A percentile compares a stretch with the other conserved stretches of the same genome.
Evolutionary conservation across 257 asterid genomes (phyloP).

Genomic region (Gardenia jasminoides): DNA sequence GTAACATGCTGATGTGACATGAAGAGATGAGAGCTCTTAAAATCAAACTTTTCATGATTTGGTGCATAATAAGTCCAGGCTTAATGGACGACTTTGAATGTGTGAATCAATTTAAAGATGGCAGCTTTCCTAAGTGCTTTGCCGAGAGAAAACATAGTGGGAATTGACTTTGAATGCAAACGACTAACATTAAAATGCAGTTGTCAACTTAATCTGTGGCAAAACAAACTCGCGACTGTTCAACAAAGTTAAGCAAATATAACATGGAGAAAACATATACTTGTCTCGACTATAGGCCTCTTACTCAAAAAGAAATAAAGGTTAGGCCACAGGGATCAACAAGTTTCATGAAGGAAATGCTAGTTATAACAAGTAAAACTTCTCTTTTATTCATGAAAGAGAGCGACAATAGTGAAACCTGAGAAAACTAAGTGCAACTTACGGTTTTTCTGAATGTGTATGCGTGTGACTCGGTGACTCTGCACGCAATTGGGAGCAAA

Average conservation of each 20-base stretch:
- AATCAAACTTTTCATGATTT: slow-evolving; percentile 19
- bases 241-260: neutral
- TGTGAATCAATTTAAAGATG: neutral
- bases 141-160: slow-evolving; percentile 10
- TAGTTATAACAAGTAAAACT: neutral
- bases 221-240: neutral
- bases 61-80: slow-evolving; percentile 7
- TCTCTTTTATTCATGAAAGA: neutral
- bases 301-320: neutral
- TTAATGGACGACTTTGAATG: slow-evolving; percentile 21
- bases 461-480: neutral
- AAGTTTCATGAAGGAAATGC: neutral
- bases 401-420: neutral
- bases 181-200: slow-evolving; percentile 11
- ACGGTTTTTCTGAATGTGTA: neutral
- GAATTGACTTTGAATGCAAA: slow-evolving; percentile 20
- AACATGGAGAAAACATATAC: neutral
- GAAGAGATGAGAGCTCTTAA: neutral
- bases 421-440: neutral
- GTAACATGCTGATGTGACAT: slow-evolving; percentile 13
- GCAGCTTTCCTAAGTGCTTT: slow-evolving; percentile 6
- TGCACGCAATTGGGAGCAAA: neutral
- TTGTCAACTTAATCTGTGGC: slow-evolving; percentile 11
- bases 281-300: neutral
- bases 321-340: neutral